phyloP scores from a whole-genome alignment of 768 basidiomycete genomes.

The Fistulinella prunicolor region DNA sequence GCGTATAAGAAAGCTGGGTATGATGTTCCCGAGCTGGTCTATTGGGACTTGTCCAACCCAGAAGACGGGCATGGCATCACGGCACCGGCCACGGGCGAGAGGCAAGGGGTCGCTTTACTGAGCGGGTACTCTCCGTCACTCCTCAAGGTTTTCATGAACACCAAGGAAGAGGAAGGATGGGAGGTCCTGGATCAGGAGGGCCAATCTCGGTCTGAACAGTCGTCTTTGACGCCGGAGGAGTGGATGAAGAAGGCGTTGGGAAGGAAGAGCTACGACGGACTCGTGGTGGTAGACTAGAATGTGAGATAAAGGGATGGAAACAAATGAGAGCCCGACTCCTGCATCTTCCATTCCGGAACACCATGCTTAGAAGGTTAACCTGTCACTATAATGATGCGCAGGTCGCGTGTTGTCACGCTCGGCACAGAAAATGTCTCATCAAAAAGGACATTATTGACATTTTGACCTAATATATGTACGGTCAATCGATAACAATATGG shows the following conservation, averaged over 20 bases:
- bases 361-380: no score
- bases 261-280: slow-evolving; percentile 50
- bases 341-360: no score
- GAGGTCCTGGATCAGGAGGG: slow-evolving; percentile 36
- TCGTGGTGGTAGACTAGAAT: slow-evolving; percentile 27
- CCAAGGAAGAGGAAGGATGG: slow-evolving; percentile 39
- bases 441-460: no score
- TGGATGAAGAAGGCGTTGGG: slow-evolving; percentile 48
- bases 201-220: slow-evolving; percentile 23
- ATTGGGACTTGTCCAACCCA: slow-evolving; percentile 54
- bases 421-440: no score
- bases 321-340: no score
- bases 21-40: slow-evolving; percentile 69
- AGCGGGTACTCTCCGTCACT: slow-evolving; percentile 67
- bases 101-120: slow-evolving; percentile 63
- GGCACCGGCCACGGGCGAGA: slow-evolving; percentile 49
- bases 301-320: not conserved
- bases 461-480: no score
- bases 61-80: slow-evolving; percentile 24
- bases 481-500: no score
- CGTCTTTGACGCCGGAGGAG: slow-evolving; percentile 39
- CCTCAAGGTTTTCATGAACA: slow-evolving; percentile 72
- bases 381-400: no score
- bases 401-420: no score
- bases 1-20: slow-evolving; percentile 63